Conservation (phyloP, 306 rosid genomes). For the Begonia peltatifolia region DNA sequence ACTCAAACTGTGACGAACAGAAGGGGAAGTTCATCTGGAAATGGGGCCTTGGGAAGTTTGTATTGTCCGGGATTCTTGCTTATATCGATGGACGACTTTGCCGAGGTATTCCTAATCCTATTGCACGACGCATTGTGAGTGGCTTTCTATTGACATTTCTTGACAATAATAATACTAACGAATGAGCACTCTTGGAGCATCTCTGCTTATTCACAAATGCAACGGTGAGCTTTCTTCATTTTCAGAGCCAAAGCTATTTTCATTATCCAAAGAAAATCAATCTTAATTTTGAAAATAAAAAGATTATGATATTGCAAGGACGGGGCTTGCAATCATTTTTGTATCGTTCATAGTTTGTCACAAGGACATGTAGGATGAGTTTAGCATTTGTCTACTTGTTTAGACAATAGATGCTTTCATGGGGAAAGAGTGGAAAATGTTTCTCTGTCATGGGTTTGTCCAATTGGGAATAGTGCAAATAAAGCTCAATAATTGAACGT, state of each 20-base stretch:
- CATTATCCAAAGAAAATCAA: too few relatives aligned
- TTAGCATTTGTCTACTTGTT: too few relatives aligned
- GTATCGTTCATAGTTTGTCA: too few relatives aligned
- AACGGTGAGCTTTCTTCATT: background rate
- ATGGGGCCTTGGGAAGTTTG: conserved; percentile 66
- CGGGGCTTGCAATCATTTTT: too few relatives aligned
- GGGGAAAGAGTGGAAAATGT: too few relatives aligned
- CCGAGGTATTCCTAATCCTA: conserved; percentile 76
- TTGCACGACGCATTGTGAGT: conserved; percentile 75
- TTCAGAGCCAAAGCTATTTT: background rate
- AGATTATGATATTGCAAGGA: too few relatives aligned
- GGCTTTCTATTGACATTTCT: conserved; percentile 73
- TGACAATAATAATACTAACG: conserved; percentile 30
- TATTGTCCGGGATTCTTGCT: conserved; percentile 68
- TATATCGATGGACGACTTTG: conserved; percentile 82
- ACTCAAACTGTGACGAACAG: conserved; percentile 7
- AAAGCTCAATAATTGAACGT: too few relatives aligned
- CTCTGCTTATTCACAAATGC: background rate
- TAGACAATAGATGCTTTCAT: too few relatives aligned
- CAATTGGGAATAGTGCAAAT: too few relatives aligned
- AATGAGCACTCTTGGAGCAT: conserved; percentile 13
- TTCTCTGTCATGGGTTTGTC: too few relatives aligned
- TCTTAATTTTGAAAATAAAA: too few relatives aligned
- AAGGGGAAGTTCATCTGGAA: conserved; percentile 31
- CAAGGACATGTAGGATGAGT: too few relatives aligned